Evolutionary conservation across 305 asterid species (phyloP), one percentile per base, ranked within the genome.

Genomic region (Striga hermonthica): DNA sequence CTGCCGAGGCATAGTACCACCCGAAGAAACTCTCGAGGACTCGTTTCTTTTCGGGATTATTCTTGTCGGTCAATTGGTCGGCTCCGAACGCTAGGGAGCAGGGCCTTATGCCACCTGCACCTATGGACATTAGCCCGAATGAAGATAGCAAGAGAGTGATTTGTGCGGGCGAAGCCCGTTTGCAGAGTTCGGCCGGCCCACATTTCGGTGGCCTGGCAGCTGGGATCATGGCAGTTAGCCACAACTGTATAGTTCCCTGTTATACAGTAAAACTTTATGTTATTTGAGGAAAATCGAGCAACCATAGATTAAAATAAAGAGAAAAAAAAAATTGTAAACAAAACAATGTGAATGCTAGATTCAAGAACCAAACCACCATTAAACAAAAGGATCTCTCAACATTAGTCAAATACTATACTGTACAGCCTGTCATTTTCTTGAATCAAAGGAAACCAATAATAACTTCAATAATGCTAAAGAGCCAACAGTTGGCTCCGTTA

Each of bases 11-110:
- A 35, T 84, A 87, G 50, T 87, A 84, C 95, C 89, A 87, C n/a
- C 84, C 74, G 22, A 87, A 87, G 72, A 41, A 84, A 54, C 89
- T 83, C 65, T 81, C 95, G 3, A 82, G 31, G 3, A 82, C 81
- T 3, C 75, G 72, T 13, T 73, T 74, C 15, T 73, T 84, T 44
- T 70, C 28, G 10, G 68, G 79, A 48, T 72, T 65, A 6, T 73
- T 65, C 34, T 63, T 67, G 4, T 36, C 57, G 62, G 64, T 75
- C 22, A 87, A 49, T 65, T 87, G 95, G 52, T 87, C 82, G 4
- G 86, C 84, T 4, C 91, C 95, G 62, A 87, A 87, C n/a, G 91
- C 91, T 22, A 81, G 60, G 44, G 89, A 78, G 48, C 78, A 78
- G 4, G 95, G 70, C 69, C 81, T 75, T 12, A 84, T 72, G 14